Conservation (phyloP, 2,329 filamentous ascomycete genomes). For the Penicillium psychrosexuale region DNA sequence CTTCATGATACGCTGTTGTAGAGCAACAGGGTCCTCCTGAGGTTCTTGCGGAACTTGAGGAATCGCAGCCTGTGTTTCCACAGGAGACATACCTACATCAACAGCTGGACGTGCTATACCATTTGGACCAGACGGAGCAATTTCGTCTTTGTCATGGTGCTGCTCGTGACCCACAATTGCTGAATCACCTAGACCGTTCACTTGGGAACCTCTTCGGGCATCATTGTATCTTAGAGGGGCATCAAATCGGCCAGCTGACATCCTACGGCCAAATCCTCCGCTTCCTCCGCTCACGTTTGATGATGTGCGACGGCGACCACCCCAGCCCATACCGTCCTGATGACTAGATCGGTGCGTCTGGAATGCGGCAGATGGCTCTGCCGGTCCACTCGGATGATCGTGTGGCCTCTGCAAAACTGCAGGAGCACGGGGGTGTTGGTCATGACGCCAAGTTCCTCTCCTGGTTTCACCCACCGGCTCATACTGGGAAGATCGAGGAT, state of each 20-base stretch:
- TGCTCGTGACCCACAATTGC: slow-evolving; percentile 30
- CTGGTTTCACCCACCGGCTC: slow-evolving; percentile 78
- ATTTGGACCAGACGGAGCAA: slow-evolving; percentile 21
- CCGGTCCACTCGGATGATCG: slow-evolving; percentile 61
- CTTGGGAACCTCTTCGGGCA: slow-evolving; percentile 39
- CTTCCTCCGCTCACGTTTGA: slow-evolving; percentile 90
- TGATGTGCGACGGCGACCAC: slow-evolving; percentile 72
- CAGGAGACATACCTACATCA: slow-evolving; percentile 29
- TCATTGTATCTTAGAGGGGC: slow-evolving; percentile 41
- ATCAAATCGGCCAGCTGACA: slow-evolving; percentile 53
- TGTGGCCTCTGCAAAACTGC: slow-evolving; percentile 73
- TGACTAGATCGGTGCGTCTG: slow-evolving; percentile 72
- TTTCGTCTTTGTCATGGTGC: slow-evolving; percentile 22
- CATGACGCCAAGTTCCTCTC: slow-evolving; percentile 65
- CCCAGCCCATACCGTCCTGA: slow-evolving; percentile 62
- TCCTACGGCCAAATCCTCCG: slow-evolving; percentile 63
- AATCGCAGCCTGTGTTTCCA: slow-evolving; percentile 19
- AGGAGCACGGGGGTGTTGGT: slow-evolving; percentile 66
- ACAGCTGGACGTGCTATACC: slow-evolving; percentile 30
- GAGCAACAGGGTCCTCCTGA: slow-evolving; percentile 46
- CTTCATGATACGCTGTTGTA: slow-evolving; percentile 60
- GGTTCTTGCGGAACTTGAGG: slow-evolving; percentile 21
- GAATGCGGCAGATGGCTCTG: slow-evolving; percentile 82
- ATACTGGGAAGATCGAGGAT: slow-evolving; percentile 91
- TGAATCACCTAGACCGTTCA: slow-evolving; percentile 35